Evolutionary conservation across 2,329 filamentous ascomycete species (phyloP), one percentile per base, ranked within the genome.

Genomic region (Diplodia sapinea): DNA sequence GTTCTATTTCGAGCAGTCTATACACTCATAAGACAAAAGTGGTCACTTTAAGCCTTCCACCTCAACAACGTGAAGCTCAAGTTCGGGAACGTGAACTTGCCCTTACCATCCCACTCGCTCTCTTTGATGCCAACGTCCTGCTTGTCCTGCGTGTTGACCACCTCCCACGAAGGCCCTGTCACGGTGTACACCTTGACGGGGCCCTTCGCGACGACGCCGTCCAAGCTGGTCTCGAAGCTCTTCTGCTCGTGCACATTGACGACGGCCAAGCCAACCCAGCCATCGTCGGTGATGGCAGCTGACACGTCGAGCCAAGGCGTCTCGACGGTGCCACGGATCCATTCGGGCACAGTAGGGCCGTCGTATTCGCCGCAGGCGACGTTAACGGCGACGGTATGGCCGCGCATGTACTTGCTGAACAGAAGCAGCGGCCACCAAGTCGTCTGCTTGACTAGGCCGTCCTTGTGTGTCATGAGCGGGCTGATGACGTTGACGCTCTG

Each of bases 401-500:
- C 92, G 40, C 89, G 87, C 91, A 94, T 94, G 76, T 87, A 90
- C 73, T 83, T 84, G 72, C 84, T 85, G 78, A 91, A 92, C 33
- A 93, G 82, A 68, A 89, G 82, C 57, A 92, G 81, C 6, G 90
- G 89, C 88, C 89, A 93, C 88, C 89, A 93, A 3, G 87, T 92
- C 0, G 90, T 87, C 80, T 93, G 91, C 80, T 88, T 89, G 59
- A 88, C 76, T 56, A 93, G 78, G 0, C 90, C 89, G 0, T 83
- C 78, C 65, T 83, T 81, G 2, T 82, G 88, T 0, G 91, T 93
- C 88, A 93, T 91, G 12, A 93, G 82, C 1, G 91, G 91, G 1
- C 86, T 88, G 72, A 93, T 92, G 68, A 93, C 91, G 75, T 94
- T 93, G 70, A 93, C 89, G 61, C 84, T 88, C 78, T 93, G 91